These are phyloP conservation scores for Kluyveromyces nonfermentans DNA, from an alignment of 805 yeast genomes.

Conservation along the genomic window DNA sequence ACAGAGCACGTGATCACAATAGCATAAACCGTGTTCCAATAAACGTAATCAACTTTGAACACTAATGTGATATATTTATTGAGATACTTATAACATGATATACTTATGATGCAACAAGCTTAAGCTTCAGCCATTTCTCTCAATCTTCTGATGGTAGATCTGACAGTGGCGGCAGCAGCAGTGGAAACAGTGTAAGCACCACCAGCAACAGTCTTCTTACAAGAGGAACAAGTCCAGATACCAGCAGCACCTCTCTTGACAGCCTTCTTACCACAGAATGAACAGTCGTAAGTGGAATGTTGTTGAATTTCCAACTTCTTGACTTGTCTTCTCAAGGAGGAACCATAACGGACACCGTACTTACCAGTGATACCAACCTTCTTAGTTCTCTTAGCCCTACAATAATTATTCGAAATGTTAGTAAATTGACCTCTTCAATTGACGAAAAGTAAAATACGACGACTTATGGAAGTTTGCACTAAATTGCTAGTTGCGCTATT, in stretches of 20 bases:
- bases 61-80: conserved; percentile 1
- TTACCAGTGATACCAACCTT: conserved; percentile 99
- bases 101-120: conserved; percentile 28
- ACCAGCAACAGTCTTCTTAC: conserved; percentile 97
- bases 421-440: too few species aligned
- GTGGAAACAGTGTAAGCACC: conserved; percentile 99
- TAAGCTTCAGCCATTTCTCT: conserved; percentile 99
- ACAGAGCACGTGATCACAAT: background rate
- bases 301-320: conserved; percentile 98
- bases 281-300: conserved; percentile 97
- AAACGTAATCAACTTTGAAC: background rate
- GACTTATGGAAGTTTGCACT: background rate
- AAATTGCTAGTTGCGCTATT: too few species aligned
- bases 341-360: conserved; percentile 99
- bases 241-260: conserved; percentile 98
- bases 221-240: conserved; percentile 95
- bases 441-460: too few species aligned
- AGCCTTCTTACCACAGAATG: conserved; percentile 99
- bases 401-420: background rate
- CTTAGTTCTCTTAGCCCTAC: conserved; percentile 99
- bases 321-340: conserved; percentile 99
- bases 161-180: conserved; percentile 99
- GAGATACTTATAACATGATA: conserved; percentile 4
- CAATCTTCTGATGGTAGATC: conserved; percentile 99
- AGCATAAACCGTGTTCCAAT: too few species aligned